These are phyloP conservation scores for Neofusicoccum ribis DNA, from an alignment of 2,329 filamentous ascomycete genomes.

Conservation along the genomic window DNA sequence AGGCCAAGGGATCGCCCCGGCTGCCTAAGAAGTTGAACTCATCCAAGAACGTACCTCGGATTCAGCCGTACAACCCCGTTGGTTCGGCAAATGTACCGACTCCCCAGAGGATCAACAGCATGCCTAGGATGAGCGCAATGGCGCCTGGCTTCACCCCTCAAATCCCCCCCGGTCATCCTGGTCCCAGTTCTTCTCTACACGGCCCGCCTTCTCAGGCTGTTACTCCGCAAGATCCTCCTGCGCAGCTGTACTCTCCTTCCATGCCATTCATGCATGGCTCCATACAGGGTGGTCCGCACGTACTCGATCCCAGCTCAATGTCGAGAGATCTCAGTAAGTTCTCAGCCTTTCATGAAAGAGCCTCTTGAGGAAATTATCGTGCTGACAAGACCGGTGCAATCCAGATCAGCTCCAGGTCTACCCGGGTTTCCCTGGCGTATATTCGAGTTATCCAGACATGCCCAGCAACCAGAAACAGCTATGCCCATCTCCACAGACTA, in stretches of 20 bases:
- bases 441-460: neutral
- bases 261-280: neutral
- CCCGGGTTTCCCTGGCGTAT: neutral
- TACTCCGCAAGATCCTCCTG: neutral
- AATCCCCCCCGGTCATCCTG: neutral
- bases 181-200: neutral
- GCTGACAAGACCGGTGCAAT: neutral
- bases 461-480: neutral
- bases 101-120: neutral
- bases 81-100: neutral
- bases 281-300: neutral
- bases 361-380: neutral
- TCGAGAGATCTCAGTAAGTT: neutral
- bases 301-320: neutral
- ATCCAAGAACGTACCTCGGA: neutral
- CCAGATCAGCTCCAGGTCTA: neutral
- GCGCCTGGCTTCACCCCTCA: neutral
- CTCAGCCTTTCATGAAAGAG: no score
- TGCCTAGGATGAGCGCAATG: neutral
- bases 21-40: neutral
- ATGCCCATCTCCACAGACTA: neutral
- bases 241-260: neutral
- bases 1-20: neutral
- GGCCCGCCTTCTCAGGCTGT: neutral
- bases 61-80: neutral